A percentile compares a stretch with the other conserved stretches of the same genome.
Evolutionary conservation across 371 early-diverging fungal genomes (phyloP).

Genomic region (Basidiobolus meristosporus): DNA sequence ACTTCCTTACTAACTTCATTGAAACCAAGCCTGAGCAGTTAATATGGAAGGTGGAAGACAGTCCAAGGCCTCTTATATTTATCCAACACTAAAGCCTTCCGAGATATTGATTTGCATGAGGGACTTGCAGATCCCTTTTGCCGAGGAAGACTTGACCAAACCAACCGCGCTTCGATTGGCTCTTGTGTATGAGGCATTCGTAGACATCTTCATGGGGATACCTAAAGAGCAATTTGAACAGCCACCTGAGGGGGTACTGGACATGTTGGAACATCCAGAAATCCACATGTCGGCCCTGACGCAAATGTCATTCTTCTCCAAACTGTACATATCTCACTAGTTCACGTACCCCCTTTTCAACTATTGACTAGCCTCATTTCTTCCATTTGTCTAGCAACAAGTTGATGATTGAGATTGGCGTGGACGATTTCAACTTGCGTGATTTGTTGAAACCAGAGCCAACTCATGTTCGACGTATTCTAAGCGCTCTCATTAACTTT

Average conservation of each 20-base stretch:
- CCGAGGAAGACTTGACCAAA: conserved; percentile 36
- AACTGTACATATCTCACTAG: background rate
- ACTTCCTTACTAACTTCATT: no score
- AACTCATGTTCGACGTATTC: conserved; percentile 26
- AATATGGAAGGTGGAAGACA: no score
- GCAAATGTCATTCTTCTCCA: background rate
- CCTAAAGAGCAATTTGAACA: conserved; percentile 16
- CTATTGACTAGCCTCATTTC: no score
- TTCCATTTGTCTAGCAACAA: no score
- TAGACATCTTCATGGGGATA: conserved; percentile 30
- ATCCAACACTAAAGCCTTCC: conserved; percentile 16
- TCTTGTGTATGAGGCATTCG: conserved; percentile 29
- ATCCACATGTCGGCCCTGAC: background rate
- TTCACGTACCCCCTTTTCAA: no score
- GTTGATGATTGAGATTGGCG: conserved; percentile 41
- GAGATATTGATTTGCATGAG: conserved; percentile 38
- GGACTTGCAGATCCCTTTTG: conserved; percentile 33
- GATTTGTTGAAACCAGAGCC: conserved; percentile 59
- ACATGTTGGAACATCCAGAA: conserved; percentile 27
- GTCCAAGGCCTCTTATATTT: background rate
- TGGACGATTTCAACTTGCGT: conserved; percentile 41
- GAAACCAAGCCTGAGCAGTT: no score
- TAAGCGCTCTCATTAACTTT: conserved; percentile 67
- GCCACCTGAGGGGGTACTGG: conserved; percentile 15
- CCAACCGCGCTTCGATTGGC: conserved; percentile 28